Base-by-base conservation (phyloP, 2,329 filamentous ascomycete genomes). In the Furcasterigmium sp. region DNA sequence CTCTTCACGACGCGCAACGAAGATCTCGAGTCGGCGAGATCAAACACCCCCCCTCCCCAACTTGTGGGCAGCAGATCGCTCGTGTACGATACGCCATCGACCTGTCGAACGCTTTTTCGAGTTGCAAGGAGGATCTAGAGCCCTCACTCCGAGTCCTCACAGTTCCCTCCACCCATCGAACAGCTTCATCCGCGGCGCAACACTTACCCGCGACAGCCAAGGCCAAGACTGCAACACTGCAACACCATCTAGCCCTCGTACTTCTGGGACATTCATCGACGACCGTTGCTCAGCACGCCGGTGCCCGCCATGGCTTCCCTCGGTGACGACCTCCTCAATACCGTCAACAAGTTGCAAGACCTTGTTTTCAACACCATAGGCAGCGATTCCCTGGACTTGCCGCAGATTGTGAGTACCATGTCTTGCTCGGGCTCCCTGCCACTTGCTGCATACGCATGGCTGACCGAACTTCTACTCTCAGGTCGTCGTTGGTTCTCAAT, bases 331-430 rank as follows among this genome's bases (percentile, higher is more conserved):
- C 75, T 98, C 68, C 81, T 98, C 64, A 82, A 81, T 56, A 94
- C 90, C 52, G 93, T 98, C 72, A 98, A 98, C 76, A 95, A 95
- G 76, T 78, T 98, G 60, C 93, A 98, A 69, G 93, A 97, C 68
- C 72, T 98, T 61, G 93, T 98, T 60, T 98, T 98, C 76, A 98
- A 98, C 72, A 98, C 93, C 55, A 98, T 98, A 67, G 93, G 93
- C 68, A 97, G 91, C 73, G 93, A 98, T 68, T 97, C 91, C 42
- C 79, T 98, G 48, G 93, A 98, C 69, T 75, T 98, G 45, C 93
- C 93, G 46, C 93, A 98, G 72, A 98, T 98, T 77, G 93, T 96
- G 83, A 61, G 82, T 72, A 10, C 8, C 15, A 7, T 7, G 11
- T 26, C 23, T 11, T 26, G 23, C 23, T 11, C 23, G 11, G 7